Evolutionary conservation across 148 eudicot species (phyloP).

Genomic region (Fagopyrum tataricum): DNA sequence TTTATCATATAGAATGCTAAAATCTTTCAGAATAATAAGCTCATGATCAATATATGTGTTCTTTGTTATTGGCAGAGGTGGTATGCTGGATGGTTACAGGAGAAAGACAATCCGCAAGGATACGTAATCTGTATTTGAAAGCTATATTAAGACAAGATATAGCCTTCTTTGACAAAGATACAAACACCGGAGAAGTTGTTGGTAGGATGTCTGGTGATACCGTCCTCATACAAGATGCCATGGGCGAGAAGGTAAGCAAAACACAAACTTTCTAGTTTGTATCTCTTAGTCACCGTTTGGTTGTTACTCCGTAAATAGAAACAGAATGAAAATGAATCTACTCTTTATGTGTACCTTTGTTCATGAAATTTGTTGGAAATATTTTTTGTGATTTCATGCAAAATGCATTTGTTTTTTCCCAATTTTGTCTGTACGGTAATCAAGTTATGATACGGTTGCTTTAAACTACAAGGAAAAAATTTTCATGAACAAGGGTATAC

Average conservation of each 20-base stretch:
- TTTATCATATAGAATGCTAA: neutral
- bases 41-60: neutral
- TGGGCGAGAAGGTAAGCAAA: constrained; percentile 32
- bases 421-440: no score
- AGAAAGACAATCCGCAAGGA: constrained; percentile 33
- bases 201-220: constrained; percentile 30
- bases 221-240: constrained; percentile 36
- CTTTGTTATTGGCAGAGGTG: constrained; percentile 22
- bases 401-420: no score
- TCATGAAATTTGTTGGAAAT: no score
- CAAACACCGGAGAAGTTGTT: constrained; percentile 30
- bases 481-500: no score
- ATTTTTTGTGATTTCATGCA: no score
- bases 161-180: constrained; percentile 34
- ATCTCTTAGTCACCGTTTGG: no score
- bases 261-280: neutral
- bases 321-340: no score
- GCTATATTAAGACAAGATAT: constrained; percentile 32
- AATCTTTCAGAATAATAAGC: neutral
- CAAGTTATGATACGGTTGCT: no score
- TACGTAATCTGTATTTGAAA: constrained; percentile 31
- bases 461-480: no score
- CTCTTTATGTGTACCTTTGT: no score
- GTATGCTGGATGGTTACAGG: constrained; percentile 41
- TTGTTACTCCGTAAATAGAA: no score